Evolutionary conservation across 1,284 basidiomycete genomes (phyloP).

Genomic region (Trichosporon asahii): DNA sequence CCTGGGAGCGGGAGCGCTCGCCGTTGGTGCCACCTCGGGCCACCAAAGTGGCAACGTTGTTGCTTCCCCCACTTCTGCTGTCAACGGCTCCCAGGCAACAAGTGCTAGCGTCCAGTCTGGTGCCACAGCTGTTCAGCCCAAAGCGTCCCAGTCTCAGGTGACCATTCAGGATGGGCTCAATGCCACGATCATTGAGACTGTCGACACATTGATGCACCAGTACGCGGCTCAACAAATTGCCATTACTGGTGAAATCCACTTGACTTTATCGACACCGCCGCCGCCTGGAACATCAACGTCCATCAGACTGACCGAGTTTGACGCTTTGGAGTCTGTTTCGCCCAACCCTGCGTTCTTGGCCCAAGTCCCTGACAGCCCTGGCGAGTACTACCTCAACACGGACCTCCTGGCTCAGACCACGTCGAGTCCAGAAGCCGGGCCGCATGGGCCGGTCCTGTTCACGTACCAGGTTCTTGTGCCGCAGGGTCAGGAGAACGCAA

Average conservation of each 20-base stretch:
- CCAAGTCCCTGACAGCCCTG: constrained; percentile 49
- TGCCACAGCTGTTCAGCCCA: not conserved
- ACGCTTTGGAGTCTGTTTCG: constrained; percentile 55
- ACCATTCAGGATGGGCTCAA: constrained; percentile 30
- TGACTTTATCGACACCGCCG: not conserved
- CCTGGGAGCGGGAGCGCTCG: not conserved
- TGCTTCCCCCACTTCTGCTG: not conserved
- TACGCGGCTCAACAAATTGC: constrained; percentile 15
- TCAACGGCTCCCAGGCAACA: not conserved
- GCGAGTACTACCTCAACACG: constrained; percentile 55
- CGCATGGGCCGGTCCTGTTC: constrained; percentile 49
- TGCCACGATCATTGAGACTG: constrained; percentile 54
- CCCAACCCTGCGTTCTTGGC: constrained; percentile 56
- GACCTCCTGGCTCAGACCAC: constrained; percentile 42
- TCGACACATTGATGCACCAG: constrained; percentile 54
- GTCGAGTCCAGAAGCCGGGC: constrained; percentile 15
- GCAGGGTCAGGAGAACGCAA: constrained; percentile 37
- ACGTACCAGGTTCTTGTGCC: constrained; percentile 56
- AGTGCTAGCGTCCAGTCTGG: not conserved
- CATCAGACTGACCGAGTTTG: constrained; percentile 53
- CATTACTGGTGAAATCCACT: constrained; percentile 53
- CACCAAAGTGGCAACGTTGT: not conserved
- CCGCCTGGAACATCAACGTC: constrained; percentile 10
- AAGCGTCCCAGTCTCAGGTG: not conserved
- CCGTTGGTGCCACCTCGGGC: not conserved